Percentiles rank a stretch among this genome's conserved stretches.
Conservation (phyloP, 768 basidiomycete genomes). For the Naganishia onofrii region DNA sequence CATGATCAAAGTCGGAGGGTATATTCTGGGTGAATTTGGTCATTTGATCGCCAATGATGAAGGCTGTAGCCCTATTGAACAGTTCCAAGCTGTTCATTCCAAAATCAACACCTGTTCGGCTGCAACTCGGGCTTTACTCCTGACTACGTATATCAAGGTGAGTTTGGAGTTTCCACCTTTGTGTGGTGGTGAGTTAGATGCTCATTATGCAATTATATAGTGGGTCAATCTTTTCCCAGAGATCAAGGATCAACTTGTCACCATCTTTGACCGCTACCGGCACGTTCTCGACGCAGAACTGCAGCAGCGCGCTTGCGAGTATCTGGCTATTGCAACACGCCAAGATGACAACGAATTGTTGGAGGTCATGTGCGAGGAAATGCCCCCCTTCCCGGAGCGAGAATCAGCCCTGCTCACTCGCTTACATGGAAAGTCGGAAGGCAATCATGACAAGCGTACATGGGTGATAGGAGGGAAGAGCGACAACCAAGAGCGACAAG, state of each 20-base stretch:
- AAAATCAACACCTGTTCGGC: constrained; percentile 94
- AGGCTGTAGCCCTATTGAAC: constrained; percentile 89
- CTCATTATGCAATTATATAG: constrained; percentile 38
- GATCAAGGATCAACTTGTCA: constrained; percentile 87
- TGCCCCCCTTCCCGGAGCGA: constrained; percentile 96
- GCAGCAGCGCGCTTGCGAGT: constrained; percentile 98
- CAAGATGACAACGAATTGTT: constrained; percentile 87
- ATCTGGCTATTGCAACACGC: constrained; percentile 77
- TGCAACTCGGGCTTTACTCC: constrained; percentile 80
- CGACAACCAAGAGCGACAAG: constrained; percentile 73
- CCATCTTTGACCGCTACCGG: constrained; percentile 95
- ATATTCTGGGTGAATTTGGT: constrained; percentile 96
- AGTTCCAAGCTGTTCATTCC: constrained; percentile 85
- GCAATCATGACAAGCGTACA: constrained; percentile 90
- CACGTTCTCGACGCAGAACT: constrained; percentile 95
- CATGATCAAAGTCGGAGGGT: constrained; percentile 92
- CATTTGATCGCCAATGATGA: constrained; percentile 93
- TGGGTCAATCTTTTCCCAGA: constrained; percentile 99
- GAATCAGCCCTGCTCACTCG: constrained; percentile 84
- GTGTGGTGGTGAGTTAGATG: too few relatives aligned
- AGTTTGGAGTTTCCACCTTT: constrained; percentile 35
- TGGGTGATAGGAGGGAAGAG: constrained; percentile 97
- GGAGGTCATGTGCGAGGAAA: constrained; percentile 94
- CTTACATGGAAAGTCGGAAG: constrained; percentile 81
- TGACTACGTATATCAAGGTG: constrained; percentile 92